phyloP scores from a whole-genome alignment of 768 basidiomycete species.

The Coprinopsis marcescibilis region DNA sequence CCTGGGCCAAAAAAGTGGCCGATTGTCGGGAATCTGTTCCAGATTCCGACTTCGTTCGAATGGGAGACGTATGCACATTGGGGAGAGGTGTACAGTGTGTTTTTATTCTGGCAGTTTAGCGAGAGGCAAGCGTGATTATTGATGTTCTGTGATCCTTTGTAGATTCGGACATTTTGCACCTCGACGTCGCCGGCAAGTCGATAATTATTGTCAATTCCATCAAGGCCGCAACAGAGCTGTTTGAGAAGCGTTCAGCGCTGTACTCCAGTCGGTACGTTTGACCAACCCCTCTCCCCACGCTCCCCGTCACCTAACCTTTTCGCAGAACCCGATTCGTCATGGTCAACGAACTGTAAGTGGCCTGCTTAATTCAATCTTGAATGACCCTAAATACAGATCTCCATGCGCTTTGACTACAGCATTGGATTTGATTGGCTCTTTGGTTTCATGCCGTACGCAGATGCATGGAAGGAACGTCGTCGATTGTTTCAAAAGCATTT shows the following conservation, averaged over 20 bases:
- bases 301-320: background rate
- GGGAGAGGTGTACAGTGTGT: constrained; percentile 32
- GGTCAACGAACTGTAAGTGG: constrained; percentile 13
- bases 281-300: background rate
- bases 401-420: background rate
- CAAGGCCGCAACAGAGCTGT: constrained; percentile 30
- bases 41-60: constrained; percentile 31
- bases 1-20: constrained; percentile 37
- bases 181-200: constrained; percentile 17
- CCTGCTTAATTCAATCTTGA: background rate
- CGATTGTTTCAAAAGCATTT: constrained; percentile 44
- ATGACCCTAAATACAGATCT: background rate
- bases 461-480: constrained; percentile 16
- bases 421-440: constrained; percentile 15
- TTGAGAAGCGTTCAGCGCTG: constrained; percentile 32
- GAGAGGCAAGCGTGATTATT: background rate
- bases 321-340: constrained; percentile 5
- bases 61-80: constrained; percentile 33
- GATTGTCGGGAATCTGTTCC: constrained; percentile 34
- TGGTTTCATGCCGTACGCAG: constrained; percentile 16
- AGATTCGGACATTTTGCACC: constrained; percentile 23
- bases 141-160: background rate
- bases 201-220: constrained; percentile 26
- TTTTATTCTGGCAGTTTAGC: background rate
- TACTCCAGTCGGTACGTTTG: constrained; percentile 27